phyloP scores from a whole-genome alignment of 2,329 filamentous ascomycete genomes.

The Penicillium sp. region DNA sequence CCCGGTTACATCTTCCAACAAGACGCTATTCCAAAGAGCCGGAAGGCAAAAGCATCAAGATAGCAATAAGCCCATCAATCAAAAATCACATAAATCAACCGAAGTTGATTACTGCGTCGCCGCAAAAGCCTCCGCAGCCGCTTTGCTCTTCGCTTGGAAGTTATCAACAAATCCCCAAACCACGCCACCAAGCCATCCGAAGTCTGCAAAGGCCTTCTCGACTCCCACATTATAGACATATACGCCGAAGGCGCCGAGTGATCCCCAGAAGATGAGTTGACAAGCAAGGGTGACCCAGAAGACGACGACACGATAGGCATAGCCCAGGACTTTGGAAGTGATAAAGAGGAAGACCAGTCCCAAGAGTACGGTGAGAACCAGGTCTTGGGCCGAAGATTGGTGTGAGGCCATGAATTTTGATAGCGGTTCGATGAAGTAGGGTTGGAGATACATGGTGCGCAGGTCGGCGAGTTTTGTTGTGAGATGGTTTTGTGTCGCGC shows the following conservation, averaged over 20 bases:
- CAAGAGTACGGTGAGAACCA: slow-evolving; percentile 49
- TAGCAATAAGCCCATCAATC: slow-evolving; percentile 22
- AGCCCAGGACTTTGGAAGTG: slow-evolving; percentile 64
- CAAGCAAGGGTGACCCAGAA: slow-evolving; percentile 74
- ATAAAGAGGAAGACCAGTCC: slow-evolving; percentile 62
- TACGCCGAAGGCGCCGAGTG: slow-evolving; percentile 56
- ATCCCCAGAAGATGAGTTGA: slow-evolving; percentile 64
- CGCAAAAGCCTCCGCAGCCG: slow-evolving; percentile 47
- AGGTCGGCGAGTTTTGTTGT: slow-evolving; percentile 27
- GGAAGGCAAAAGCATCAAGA: not conserved
- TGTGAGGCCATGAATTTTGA: slow-evolving; percentile 35
- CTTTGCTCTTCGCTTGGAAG: slow-evolving; percentile 32
- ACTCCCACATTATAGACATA: slow-evolving; percentile 52
- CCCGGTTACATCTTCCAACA: not conserved
- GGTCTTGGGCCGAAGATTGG: slow-evolving; percentile 33
- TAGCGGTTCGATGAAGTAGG: slow-evolving; percentile 49
- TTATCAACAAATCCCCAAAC: slow-evolving; percentile 66
- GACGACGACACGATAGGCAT: slow-evolving; percentile 70
- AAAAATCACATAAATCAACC: not conserved
- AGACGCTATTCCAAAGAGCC: not conserved
- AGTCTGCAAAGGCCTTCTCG: slow-evolving; percentile 35
- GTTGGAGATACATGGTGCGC: slow-evolving; percentile 47
- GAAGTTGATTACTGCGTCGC: slow-evolving; percentile 37
- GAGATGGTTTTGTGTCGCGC: slow-evolving; percentile 19
- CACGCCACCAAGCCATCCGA: slow-evolving; percentile 62